These are phyloP conservation scores for Tetrapyrgos nigripes DNA, from an alignment of 1,284 basidiomycete species.

Conservation along the genomic window DNA sequence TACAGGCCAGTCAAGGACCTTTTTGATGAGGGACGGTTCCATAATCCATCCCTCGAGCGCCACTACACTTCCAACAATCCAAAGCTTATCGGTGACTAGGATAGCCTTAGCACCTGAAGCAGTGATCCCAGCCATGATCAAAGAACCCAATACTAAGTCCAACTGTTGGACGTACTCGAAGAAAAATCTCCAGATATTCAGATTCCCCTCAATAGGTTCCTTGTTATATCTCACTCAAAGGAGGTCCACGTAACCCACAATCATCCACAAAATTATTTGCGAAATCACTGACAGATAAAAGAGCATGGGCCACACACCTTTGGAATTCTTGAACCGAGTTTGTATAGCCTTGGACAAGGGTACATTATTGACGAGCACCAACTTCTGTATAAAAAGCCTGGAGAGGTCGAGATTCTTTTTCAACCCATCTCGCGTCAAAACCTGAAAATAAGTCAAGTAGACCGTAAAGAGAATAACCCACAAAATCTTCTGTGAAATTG, in stretches of 20 bases:
- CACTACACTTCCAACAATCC: constrained; percentile 35
- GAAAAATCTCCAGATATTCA: constrained; percentile 26
- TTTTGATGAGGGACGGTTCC: too few relatives aligned
- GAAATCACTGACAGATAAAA: constrained; percentile 16
- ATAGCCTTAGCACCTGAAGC: constrained; percentile 34
- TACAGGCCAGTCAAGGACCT: constrained; percentile 36
- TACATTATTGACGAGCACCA: constrained; percentile 19
- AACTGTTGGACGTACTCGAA: constrained; percentile 29
- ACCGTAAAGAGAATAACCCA: constrained; percentile 31
- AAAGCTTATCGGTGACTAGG: constrained; percentile 24
- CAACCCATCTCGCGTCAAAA: constrained; percentile 27
- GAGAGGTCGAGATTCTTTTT: constrained; percentile 4
- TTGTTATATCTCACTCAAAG: constrained; percentile 25
- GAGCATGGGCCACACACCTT: constrained; percentile 22
- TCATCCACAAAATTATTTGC: constrained; percentile 36
- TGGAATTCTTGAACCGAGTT: constrained; percentile 37
- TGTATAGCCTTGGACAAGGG: constrained; percentile 33
- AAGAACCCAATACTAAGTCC: constrained; percentile 25
- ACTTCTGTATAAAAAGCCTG: constrained; percentile 23
- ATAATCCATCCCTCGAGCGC: constrained; percentile 36
- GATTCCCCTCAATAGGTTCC: constrained; percentile 14
- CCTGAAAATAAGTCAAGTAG: too few relatives aligned
- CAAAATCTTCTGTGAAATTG: constrained; percentile 37
- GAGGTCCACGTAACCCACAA: constrained; percentile 30
- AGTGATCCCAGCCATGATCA: constrained; percentile 33